phyloP scores from a whole-genome alignment of 1,139 yeast genomes.

The Kodamaea arcana region DNA sequence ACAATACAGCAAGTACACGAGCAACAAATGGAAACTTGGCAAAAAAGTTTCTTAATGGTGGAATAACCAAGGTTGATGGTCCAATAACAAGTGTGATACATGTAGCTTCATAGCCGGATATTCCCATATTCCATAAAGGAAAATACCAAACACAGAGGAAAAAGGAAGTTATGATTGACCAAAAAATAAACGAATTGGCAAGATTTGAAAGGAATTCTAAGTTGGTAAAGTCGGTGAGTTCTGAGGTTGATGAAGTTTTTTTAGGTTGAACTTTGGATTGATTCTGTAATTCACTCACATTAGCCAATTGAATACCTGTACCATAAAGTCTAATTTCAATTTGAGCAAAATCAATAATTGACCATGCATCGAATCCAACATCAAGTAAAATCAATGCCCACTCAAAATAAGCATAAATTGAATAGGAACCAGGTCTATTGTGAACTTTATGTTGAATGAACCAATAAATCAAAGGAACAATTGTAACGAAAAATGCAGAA shows the following conservation, averaged over 20 bases:
- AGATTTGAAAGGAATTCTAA: slow-evolving; percentile 44
- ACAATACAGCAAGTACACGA: slow-evolving; percentile 52
- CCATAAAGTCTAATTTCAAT: slow-evolving; percentile 41
- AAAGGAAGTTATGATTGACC: slow-evolving; percentile 79
- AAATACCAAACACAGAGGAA: slow-evolving; percentile 92
- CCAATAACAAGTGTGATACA: slow-evolving; percentile 51
- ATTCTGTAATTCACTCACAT: slow-evolving; percentile 1
- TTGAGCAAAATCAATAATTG: slow-evolving; percentile 62
- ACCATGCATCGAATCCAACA: slow-evolving; percentile 78
- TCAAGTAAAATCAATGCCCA: slow-evolving; percentile 86
- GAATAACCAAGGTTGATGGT: slow-evolving; percentile 53
- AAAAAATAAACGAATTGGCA: slow-evolving; percentile 66
- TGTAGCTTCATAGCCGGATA: slow-evolving; percentile 86
- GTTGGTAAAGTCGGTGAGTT: slow-evolving; percentile 22
- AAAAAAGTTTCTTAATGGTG: slow-evolving; percentile 45
- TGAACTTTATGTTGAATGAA: slow-evolving; percentile 92
- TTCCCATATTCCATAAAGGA: slow-evolving; percentile 97
- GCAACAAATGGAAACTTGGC: slow-evolving; percentile 41
- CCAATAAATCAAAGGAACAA: slow-evolving; percentile 82
- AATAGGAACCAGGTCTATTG: slow-evolving; percentile 87
- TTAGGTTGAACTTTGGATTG: neutral
- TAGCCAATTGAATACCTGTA: slow-evolving; percentile 14
- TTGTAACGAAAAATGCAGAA: slow-evolving; percentile 58
- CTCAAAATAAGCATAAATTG: slow-evolving; percentile 89
- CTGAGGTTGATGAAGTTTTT: slow-evolving; percentile 1